These are phyloP conservation scores for Globisporangium nunn DNA, from an alignment of 352 stramenopile species.

Conservation along the genomic window DNA sequence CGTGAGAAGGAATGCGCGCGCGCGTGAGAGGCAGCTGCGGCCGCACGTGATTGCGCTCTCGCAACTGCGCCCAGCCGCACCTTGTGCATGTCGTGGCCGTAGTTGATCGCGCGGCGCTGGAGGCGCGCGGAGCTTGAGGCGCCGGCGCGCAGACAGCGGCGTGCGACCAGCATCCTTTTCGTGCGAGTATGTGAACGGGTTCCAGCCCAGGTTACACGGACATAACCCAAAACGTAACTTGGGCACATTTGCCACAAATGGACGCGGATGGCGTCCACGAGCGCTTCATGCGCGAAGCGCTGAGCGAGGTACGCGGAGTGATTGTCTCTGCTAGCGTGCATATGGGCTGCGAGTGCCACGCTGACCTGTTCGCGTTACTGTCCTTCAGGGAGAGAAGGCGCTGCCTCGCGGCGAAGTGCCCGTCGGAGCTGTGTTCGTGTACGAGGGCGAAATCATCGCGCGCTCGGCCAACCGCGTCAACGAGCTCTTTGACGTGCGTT, in stretches of 20 bases:
- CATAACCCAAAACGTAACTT: neutral
- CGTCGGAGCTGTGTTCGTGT: slow-evolving; percentile 90
- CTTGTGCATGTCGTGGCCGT: slow-evolving; percentile 82
- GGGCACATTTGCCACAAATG: neutral
- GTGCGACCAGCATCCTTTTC: slow-evolving; percentile 1
- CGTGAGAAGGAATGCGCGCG: neutral
- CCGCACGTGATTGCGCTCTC: neutral
- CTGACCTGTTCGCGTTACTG: too few species aligned
- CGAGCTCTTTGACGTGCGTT: slow-evolving; percentile 71
- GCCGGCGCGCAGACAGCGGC: slow-evolving; percentile 11
- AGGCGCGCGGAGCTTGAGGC: slow-evolving; percentile 3
- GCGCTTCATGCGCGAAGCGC: slow-evolving; percentile 66
- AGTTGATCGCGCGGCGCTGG: slow-evolving; percentile 57
- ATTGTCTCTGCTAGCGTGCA: too few species aligned
- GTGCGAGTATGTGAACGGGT: neutral
- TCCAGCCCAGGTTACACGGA: neutral
- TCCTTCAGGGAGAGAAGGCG: slow-evolving; percentile 61
- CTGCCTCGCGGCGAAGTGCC: slow-evolving; percentile 81
- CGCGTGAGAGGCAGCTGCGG: neutral
- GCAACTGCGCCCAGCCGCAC: slow-evolving; percentile 8
- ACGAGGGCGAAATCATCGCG: slow-evolving; percentile 67
- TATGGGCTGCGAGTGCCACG: neutral
- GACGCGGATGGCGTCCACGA: slow-evolving; percentile 18
- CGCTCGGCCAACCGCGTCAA: slow-evolving; percentile 85
- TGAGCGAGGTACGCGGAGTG: slow-evolving; percentile 35